phyloP scores from a whole-genome alignment of 257 asterid genomes.

The Capsicum rhomboideum region DNA sequence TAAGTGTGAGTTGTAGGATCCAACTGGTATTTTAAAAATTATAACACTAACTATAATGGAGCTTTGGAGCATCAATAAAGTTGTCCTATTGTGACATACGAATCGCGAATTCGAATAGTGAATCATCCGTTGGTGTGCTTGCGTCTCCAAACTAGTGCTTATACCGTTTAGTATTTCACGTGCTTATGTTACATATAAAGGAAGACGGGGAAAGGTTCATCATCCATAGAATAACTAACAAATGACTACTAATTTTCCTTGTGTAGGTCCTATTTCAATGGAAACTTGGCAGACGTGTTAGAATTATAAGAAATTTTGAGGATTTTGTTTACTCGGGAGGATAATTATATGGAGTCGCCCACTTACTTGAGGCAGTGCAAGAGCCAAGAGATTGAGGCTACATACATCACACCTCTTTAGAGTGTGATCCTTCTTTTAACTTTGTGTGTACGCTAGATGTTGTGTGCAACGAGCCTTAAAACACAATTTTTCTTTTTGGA shows the following conservation, averaged over 20 bases:
- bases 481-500: not conserved
- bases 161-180: not conserved
- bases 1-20: not conserved
- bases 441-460: not conserved
- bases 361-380: no score
- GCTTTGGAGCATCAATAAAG: not conserved
- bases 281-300: not conserved
- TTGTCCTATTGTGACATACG: not conserved
- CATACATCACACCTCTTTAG: not conserved
- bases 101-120: not conserved
- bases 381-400: not conserved
- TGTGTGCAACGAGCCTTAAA: accelerated
- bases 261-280: not conserved
- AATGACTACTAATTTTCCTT: not conserved
- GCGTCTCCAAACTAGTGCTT: no score
- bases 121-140: not conserved
- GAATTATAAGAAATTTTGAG: no score
- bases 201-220: not conserved
- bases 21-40: not conserved
- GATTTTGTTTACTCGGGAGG: no score
- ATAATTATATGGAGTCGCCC: no score
- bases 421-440: not conserved
- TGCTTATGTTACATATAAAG: not conserved
- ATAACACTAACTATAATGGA: not conserved
- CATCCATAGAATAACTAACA: not conserved